Conservation (phyloP, 106 monocot species). For the Amphibolis antarctica region DNA sequence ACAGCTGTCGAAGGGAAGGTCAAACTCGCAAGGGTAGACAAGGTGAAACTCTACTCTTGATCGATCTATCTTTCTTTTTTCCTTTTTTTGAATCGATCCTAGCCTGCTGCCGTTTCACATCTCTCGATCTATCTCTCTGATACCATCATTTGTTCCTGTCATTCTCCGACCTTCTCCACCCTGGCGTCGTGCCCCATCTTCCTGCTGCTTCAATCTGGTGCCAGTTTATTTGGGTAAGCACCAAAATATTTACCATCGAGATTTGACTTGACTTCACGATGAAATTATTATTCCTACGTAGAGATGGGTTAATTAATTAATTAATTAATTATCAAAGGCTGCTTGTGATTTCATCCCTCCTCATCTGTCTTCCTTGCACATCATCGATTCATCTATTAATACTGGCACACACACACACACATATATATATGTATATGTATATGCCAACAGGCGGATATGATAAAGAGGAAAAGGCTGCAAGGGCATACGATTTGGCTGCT, state of each 20-base stretch:
- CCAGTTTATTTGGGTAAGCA: conserved; percentile 91
- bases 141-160: neutral
- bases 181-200: neutral
- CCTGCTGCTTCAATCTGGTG: conserved; percentile 1
- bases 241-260: neutral
- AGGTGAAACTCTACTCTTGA: conserved; percentile 27
- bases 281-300: neutral
- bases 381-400: too few species aligned
- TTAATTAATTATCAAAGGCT: neutral
- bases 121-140: neutral
- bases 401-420: too few species aligned
- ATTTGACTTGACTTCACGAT: neutral
- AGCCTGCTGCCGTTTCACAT: neutral
- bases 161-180: too few species aligned
- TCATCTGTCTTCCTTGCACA: neutral
- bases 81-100: neutral
- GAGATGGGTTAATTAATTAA: too few species aligned
- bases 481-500: conserved; percentile 96
- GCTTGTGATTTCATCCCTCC: neutral
- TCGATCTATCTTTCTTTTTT: neutral
- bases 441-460: conserved; percentile 74
- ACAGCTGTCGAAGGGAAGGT: conserved; percentile 95
- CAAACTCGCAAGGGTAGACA: conserved; percentile 91
- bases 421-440: too few species aligned
- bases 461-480: conserved; percentile 96